Evolutionary conservation across 1,139 yeast genomes (phyloP), one percentile per base, ranked within the genome.

Genomic region (Yamadazyma jaroonii): DNA sequence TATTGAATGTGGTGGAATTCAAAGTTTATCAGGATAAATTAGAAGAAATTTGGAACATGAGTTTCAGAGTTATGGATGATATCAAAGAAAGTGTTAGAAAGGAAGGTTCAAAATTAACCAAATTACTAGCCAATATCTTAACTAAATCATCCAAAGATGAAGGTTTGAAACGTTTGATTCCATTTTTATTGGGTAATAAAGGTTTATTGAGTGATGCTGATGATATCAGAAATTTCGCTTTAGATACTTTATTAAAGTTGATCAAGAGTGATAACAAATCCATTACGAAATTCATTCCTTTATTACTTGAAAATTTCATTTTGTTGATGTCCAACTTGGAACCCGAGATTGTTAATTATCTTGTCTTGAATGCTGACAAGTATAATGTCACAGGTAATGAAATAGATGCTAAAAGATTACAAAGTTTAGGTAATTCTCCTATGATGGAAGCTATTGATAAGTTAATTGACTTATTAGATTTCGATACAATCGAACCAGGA

Each of bases 81-180:
- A 88, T 92, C 42, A 92, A 92, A 56, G 97, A 88, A 35, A 86
- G 95, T 62, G 97, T 92, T 4, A 72, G 97, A 35, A 77, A 77
- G 40, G 95, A 88, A 38, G 97, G 95, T 9, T 62, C 73, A 36
- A 76, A 72, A 32, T 66, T 92, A 25, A 81, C 96, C 0, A 77
- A 81, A 46, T 71, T 77, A 6, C 66, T 92, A 29, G 80, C 95
- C 0, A 74, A 80, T 10, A 69, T 78, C 3, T 66, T 90, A 47
- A 77, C 82, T 2, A 71, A 80, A 33, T 42, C 53, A 2, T 39
- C 44, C 17, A 50, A 35, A 25, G 72, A 4, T 9, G 59, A 61
- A n/a, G 74, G 81, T n/a, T 61, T 92, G 31, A 62, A 70, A 4
- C 72, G 74, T 27, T 68, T 90, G 35, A 65, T 92, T 32, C 97